Base-by-base conservation (phyloP, 371 early-diverging fungal species). In the Apophysomyces variabilis region DNA sequence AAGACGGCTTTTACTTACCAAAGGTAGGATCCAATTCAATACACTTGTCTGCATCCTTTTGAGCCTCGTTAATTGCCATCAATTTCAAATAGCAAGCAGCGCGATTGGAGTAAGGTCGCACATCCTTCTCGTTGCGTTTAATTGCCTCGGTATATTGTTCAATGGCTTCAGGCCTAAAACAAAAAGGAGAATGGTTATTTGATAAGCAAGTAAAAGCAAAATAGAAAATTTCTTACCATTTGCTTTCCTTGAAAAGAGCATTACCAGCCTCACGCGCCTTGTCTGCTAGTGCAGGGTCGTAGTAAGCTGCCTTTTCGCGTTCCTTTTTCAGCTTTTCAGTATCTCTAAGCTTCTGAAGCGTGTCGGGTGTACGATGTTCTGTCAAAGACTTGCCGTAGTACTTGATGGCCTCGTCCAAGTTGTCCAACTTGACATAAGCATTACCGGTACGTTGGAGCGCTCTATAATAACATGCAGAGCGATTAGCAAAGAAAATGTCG, bases 101-200 rank as follows among this genome's bases (percentile, higher is more conserved):
- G 73, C 99, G 93, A 90, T 99, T 99, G 32, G 95, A 94, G 76
- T 92, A 98, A 68, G 91, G 89, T 69, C 95, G 86, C 21, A 93
- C 90, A 66, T 99, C 99, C 21, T 87, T 75, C 37, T 94, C 94
- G 67, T 96, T 94, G 66, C 99, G 93, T 86, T 95, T 95, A 74
- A 99, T 96, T 4, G 98, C 93, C 83, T 99, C 99, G n/a, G 94
- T 89, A 82, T 98, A 99, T 75, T 88, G 84, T 75, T 92, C 91
- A 70, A 98, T 89, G n/a, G 99, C 98, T 57, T 90, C 94, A 11
- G 91, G 90, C 78, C 78, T 77, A 59, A 43, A 16, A 32, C 12
- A 18, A 7, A 3, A 5, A 50, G 21, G 32, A 26, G 1, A 50
- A 16, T 38, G 32, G 37, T 56, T 5, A 5, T 38, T n/a, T 9